phyloP scores from a whole-genome alignment of 768 basidiomycete species.

The Nevesoporus exiguus region DNA sequence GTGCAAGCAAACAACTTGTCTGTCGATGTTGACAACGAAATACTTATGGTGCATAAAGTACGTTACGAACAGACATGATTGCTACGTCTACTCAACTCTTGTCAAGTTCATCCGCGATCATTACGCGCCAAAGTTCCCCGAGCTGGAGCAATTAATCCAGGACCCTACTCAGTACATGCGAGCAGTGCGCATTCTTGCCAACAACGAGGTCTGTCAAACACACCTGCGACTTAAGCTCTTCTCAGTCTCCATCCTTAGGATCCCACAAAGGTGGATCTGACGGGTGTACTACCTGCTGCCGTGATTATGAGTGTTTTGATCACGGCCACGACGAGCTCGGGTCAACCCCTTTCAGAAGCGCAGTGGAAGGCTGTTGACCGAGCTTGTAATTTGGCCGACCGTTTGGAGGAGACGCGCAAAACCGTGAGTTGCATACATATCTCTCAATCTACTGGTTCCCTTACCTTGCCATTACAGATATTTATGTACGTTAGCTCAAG shows the following conservation, averaged over 20 bases:
- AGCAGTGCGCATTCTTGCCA: slow-evolving; percentile 84
- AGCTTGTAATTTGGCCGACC: slow-evolving; percentile 87
- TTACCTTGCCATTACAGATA: slow-evolving; percentile 52
- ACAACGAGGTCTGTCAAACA: slow-evolving; percentile 56
- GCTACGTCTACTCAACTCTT: slow-evolving; percentile 5
- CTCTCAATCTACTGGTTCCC: neutral
- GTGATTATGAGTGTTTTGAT: slow-evolving; percentile 95
- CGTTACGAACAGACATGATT: slow-evolving; percentile 13
- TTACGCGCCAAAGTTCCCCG: slow-evolving; percentile 92
- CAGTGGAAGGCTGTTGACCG: slow-evolving; percentile 80
- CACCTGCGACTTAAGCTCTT: neutral
- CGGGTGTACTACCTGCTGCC: slow-evolving; percentile 78
- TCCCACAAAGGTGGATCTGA: slow-evolving; percentile 79
- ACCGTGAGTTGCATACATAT: slow-evolving; percentile 45
- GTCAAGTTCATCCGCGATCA: slow-evolving; percentile 94
- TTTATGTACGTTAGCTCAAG: slow-evolving; percentile 99
- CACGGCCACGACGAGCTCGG: slow-evolving; percentile 88
- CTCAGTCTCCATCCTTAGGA: slow-evolving; percentile 46
- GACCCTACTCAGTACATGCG: slow-evolving; percentile 92
- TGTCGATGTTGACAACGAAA: slow-evolving; percentile 98
- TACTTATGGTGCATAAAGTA: slow-evolving; percentile 94
- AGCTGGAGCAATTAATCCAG: slow-evolving; percentile 90
- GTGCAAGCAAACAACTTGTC: slow-evolving; percentile 97
- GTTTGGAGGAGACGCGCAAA: slow-evolving; percentile 85
- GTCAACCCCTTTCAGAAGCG: slow-evolving; percentile 61